Conservation (phyloP, 805 yeast species). For the Yarrowia sp. region DNA sequence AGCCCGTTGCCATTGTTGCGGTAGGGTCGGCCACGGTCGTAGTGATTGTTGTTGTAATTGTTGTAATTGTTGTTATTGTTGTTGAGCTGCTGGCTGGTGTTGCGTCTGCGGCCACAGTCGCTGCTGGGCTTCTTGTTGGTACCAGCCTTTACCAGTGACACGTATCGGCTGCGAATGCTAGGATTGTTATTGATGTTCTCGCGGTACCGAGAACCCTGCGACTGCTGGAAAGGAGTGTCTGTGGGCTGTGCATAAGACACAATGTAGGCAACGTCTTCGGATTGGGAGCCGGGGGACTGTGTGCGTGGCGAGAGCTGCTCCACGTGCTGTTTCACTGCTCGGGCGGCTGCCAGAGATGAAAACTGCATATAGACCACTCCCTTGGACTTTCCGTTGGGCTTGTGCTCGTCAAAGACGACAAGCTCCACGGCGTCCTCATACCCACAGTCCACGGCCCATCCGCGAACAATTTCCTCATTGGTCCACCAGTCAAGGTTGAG, state of each 20-base stretch:
- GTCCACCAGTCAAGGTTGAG: conserved; percentile 31
- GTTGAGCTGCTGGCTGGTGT: not conserved
- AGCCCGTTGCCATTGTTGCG: not conserved
- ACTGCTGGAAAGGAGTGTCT: not conserved
- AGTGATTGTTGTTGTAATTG: not conserved
- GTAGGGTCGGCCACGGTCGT: not conserved
- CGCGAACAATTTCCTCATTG: conserved; percentile 31
- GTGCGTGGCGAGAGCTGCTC: conserved; percentile 23
- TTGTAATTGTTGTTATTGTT: not conserved
- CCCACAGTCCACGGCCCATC: conserved; percentile 28
- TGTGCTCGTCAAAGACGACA: conserved; percentile 31
- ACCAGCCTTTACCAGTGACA: not conserved
- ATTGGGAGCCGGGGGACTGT: conserved; percentile 22
- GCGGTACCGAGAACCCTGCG: not conserved
- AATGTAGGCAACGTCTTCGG: conserved; percentile 19
- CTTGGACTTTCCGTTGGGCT: conserved; percentile 31
- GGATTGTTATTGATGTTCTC: conserved; percentile 20
- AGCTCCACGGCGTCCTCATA: conserved; percentile 13
- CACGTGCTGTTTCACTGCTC: conserved; percentile 22
- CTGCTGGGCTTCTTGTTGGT: not conserved
- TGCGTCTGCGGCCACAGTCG: not conserved
- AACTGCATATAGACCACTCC: conserved; percentile 30
- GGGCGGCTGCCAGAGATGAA: conserved; percentile 23
- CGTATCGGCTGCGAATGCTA: not conserved
- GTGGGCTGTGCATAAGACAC: conserved; percentile 29